Percentiles rank a stretch among this genome's conserved stretches.
These are phyloP conservation scores for Collariella sp. DNA, from an alignment of 495 filamentous ascomycete species.

Conservation along the genomic window DNA sequence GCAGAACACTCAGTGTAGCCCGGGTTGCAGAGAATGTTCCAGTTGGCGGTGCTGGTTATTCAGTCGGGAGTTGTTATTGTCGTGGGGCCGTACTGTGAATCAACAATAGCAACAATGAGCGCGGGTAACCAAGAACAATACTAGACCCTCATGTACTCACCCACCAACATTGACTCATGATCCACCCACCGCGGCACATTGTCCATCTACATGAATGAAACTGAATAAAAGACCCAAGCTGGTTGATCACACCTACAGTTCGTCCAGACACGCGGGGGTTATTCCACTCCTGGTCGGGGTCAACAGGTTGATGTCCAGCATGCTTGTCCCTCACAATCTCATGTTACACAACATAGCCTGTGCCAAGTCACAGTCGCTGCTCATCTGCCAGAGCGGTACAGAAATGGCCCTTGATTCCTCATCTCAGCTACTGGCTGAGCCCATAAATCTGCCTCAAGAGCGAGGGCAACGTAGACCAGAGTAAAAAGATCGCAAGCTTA, in stretches of 20 bases:
- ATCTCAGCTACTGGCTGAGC: too few relatives aligned
- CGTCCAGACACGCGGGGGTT: too few relatives aligned
- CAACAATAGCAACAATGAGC: conserved; percentile 9
- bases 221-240: neutral
- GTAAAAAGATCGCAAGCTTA: neutral
- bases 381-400: too few relatives aligned
- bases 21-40: too few relatives aligned
- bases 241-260: too few relatives aligned
- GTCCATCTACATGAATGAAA: neutral
- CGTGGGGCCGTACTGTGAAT: neutral
- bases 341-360: too few relatives aligned
- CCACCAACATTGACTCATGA: neutral
- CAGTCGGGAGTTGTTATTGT: neutral
- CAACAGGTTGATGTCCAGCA: too few relatives aligned
- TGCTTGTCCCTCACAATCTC: too few relatives aligned
- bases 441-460: too few relatives aligned
- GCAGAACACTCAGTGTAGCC: neutral
- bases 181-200: neutral
- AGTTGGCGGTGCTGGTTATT: neutral
- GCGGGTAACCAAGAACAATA: neutral
- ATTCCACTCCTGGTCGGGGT: too few relatives aligned
- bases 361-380: too few relatives aligned
- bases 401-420: neutral
- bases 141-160: neutral
- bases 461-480: neutral